phyloP scores from a whole-genome alignment of 2,329 filamentous ascomycete genomes.

The Fusarium mexicanum region DNA sequence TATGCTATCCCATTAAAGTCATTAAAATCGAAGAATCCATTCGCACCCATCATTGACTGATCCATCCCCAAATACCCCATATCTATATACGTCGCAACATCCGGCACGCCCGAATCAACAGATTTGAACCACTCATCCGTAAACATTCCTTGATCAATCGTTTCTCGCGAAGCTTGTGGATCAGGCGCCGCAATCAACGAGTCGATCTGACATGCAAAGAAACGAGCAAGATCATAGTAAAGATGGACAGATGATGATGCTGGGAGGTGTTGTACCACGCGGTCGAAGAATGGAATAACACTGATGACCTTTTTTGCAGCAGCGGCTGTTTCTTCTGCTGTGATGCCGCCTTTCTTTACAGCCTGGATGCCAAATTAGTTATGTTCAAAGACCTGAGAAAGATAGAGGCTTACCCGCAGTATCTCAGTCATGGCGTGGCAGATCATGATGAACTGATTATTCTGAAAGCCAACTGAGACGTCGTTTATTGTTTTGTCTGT shows the following conservation, averaged over 20 bases:
- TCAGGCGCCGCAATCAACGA: not conserved
- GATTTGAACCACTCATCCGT: constrained; percentile 20
- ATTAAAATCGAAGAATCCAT: not conserved
- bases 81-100: not conserved
- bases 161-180: not conserved
- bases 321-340: not conserved
- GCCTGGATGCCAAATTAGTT: not conserved
- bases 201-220: constrained; percentile 17
- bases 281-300: not conserved
- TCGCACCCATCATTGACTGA: not conserved
- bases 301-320: constrained; percentile 11
- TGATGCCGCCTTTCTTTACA: not conserved
- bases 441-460: constrained; percentile 17
- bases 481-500: not conserved
- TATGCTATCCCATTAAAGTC: not conserved
- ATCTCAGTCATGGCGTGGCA: constrained; percentile 1
- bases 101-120: constrained; percentile 2
- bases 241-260: constrained; percentile 2
- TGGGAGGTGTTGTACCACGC: constrained; percentile 3
- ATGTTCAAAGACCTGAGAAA: accelerated
- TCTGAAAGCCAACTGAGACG: constrained; percentile 4
- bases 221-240: constrained; percentile 17
- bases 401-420: not conserved
- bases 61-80: constrained; percentile 16
- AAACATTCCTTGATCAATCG: constrained; percentile 12